Base-by-base conservation (phyloP, 257 asterid genomes). In the Ligustrum vulgare region DNA sequence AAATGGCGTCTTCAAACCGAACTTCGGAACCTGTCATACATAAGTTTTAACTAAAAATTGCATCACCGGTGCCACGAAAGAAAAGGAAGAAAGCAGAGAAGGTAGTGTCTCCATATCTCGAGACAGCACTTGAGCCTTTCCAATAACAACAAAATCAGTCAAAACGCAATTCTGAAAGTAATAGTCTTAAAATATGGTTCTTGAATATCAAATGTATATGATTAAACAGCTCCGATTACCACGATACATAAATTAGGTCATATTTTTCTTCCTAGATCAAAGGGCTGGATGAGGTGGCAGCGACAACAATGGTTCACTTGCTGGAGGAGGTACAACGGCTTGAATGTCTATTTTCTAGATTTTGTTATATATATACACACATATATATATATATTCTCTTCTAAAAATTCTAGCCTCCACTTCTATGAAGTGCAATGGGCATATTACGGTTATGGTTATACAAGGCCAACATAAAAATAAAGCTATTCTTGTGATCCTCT, bases 1-100 rank as follows among this genome's bases (percentile, higher is more conserved):
- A 80, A 95, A 95, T 47, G 98, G 99, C 3, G 97, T 95, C 86
- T 89, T 89, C 85, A 95, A 72, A 58, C 98, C 99, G 80, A 79
- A 83, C 56, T 77, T 77, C 35, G 97, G 91, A 37, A 95, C 98
- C 98, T 94, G 86, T 60, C 20, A 13, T 39, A 82, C 33, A 86
- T 28, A 35, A 63, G 75, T 70, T 75, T 69, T 74, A 70, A 70
- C 69, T 82, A 47, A 74, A 67, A 74, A 35, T 35, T 35, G 28
- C 22, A 41, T 71, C 51, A 72, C 34, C 37, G 62, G 56, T 73
- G 60, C 70, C 23, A 31, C 35, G 5, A 49, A 54, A 64, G 74
- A 56, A 65, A 54, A 65, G 22, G 31, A 36, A 15, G 33, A 76
- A 11, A 18, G 65, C 69, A 69, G 65, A 69, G 47, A 69, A 60